phyloP scores from a whole-genome alignment of 192 early-diverging fungal species.

The Coemansia pectinata region DNA sequence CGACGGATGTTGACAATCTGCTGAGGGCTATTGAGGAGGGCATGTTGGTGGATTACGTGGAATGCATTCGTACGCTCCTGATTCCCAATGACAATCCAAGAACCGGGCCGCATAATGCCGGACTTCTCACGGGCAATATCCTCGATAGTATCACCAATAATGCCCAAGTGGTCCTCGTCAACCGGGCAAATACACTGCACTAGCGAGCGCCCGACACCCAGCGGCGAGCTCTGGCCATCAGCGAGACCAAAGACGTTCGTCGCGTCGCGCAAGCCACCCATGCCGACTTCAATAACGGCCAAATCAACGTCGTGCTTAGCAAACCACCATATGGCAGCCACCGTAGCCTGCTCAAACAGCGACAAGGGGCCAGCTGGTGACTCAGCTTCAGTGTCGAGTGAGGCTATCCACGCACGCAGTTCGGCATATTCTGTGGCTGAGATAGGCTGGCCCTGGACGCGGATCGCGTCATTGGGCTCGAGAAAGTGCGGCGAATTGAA shows the following conservation, averaged over 20 bases:
- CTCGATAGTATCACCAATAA: conserved; percentile 67
- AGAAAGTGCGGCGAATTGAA: conserved; percentile 84
- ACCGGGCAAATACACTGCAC: conserved; percentile 66
- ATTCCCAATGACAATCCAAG: conserved; percentile 45
- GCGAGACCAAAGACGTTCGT: conserved; percentile 72
- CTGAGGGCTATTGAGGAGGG: conserved; percentile 30
- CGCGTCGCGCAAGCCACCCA: conserved; percentile 78
- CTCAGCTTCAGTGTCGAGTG: conserved; percentile 38
- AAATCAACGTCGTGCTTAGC: conserved; percentile 62
- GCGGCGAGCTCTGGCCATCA: conserved; percentile 51
- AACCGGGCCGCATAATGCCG: conserved; percentile 68
- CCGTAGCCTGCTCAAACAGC: conserved; percentile 74
- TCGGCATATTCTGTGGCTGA: conserved; percentile 36
- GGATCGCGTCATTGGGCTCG: conserved; percentile 62
- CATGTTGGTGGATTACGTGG: conserved; percentile 41
- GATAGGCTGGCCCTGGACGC: conserved; percentile 60
- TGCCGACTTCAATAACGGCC: conserved; percentile 81
- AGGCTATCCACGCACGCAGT: conserved; percentile 43
- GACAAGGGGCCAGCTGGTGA: conserved; percentile 47
- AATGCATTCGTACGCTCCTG: conserved; percentile 43
- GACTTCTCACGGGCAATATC: conserved; percentile 77
- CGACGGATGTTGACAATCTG: conserved; percentile 48
- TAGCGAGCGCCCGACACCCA: conserved; percentile 48
- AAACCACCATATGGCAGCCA: conserved; percentile 63
- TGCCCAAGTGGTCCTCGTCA: conserved; percentile 72